A percentile compares a stretch with the other conserved stretches of the same genome.
Evolutionary conservation across 352 stramenopile species (phyloP).

Genomic region (Phytophthora colocasiae): DNA sequence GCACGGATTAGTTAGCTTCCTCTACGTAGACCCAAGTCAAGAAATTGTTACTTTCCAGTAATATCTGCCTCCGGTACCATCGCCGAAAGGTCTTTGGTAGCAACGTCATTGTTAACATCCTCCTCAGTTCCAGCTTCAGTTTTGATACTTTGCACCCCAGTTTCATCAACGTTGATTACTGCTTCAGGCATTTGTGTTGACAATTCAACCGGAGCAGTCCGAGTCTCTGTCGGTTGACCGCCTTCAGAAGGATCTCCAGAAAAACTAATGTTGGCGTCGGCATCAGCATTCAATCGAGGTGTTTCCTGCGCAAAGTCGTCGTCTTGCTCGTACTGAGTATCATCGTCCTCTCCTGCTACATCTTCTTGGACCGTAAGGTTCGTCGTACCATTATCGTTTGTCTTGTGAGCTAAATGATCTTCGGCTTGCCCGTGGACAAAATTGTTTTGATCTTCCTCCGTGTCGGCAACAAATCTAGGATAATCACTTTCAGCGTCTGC

Average conservation of each 20-base stretch:
- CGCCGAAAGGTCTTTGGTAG: background rate
- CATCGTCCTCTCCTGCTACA: conserved; percentile 12
- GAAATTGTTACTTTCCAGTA: conserved; percentile 1
- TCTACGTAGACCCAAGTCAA: background rate
- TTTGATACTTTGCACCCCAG: background rate
- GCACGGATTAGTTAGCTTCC: background rate
- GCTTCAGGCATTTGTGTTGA: background rate
- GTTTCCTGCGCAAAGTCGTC: conserved; percentile 30
- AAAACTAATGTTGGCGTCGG: background rate
- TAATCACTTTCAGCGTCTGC: conserved; percentile 14
- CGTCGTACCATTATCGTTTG: background rate
- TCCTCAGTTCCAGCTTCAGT: background rate
- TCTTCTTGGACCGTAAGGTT: background rate
- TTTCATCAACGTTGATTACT: background rate
- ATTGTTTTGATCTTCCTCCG: conserved; percentile 1
- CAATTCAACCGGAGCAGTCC: background rate
- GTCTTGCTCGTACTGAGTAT: conserved; percentile 27
- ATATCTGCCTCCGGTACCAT: background rate
- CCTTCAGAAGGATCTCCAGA: background rate
- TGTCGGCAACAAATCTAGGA: conserved; percentile 15
- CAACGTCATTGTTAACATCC: background rate
- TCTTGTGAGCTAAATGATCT: background rate
- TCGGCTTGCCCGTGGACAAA: background rate
- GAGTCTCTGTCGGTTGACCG: background rate
- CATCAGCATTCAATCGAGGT: background rate